These are phyloP conservation scores for Chaetomiaceae sp. DNA, from an alignment of 2,329 filamentous ascomycete species.

Conservation along the genomic window DNA sequence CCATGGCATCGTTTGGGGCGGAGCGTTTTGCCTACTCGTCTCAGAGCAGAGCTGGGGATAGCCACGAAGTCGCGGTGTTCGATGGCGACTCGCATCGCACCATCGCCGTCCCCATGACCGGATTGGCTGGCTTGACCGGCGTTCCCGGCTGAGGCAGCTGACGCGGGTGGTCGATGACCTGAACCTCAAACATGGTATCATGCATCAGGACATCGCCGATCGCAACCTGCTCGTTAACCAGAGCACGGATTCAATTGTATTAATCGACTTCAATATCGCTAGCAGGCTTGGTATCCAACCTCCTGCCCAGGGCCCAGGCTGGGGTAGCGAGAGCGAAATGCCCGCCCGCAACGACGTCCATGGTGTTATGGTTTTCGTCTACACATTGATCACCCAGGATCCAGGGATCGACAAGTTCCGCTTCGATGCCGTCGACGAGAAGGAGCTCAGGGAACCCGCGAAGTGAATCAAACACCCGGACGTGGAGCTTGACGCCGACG, in stretches of 20 bases:
- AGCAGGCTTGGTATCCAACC: not conserved
- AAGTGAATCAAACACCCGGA: not conserved
- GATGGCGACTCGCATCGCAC: too few species aligned
- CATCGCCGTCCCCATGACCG: too few species aligned
- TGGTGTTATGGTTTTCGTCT: not conserved
- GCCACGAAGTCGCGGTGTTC: too few species aligned
- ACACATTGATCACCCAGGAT: not conserved
- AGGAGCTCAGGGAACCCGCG: not conserved
- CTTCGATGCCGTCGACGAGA: not conserved
- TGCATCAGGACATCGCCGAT: not conserved
- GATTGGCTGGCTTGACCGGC: too few species aligned
- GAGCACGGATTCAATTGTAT: not conserved
- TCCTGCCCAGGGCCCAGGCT: not conserved
- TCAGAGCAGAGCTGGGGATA: too few species aligned
- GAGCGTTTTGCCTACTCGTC: too few species aligned
- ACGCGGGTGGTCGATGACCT: not conserved
- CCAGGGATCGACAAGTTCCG: not conserved
- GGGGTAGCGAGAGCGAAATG: not conserved
- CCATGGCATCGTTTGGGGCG: too few species aligned
- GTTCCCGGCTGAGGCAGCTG: not conserved
- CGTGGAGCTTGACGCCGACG: not conserved
- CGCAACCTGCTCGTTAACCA: not conserved
- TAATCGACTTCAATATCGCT: not conserved
- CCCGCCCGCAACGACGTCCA: not conserved
- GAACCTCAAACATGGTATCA: not conserved